phyloP scores from a whole-genome alignment of 164 flowering plant genomes.

The Sedum album region DNA sequence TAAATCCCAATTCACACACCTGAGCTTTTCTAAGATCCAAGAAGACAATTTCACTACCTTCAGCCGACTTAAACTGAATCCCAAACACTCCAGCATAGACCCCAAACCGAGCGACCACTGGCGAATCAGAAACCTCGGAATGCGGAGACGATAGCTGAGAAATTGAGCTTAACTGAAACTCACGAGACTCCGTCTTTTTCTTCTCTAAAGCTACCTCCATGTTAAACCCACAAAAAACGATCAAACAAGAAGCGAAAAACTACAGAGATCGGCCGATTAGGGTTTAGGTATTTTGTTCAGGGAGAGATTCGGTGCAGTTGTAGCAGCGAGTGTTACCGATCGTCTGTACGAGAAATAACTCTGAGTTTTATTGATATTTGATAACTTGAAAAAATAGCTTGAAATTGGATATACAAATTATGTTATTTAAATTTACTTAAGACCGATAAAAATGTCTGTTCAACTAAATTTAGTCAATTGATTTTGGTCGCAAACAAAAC shows the following conservation, averaged over 20 bases:
- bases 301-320: too few species aligned
- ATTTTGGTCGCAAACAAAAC: too few species aligned
- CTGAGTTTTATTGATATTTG: too few species aligned
- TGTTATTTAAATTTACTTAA: too few species aligned
- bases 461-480: too few species aligned
- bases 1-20: constrained; percentile 24
- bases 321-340: too few species aligned
- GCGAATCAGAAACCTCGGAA: constrained; percentile 19
- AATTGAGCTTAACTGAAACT: constrained; percentile 46
- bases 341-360: too few species aligned
- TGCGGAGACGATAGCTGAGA: constrained; percentile 34
- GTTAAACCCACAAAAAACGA: background rate
- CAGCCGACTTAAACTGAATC: constrained; percentile 36
- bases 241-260: background rate
- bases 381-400: too few species aligned
- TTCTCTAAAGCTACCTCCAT: constrained; percentile 15
- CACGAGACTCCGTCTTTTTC: constrained; percentile 22
- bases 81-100: constrained; percentile 28
- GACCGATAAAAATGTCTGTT: too few species aligned
- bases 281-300: background rate
- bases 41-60: constrained; percentile 22
- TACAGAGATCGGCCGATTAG: background rate
- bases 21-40: constrained; percentile 41
- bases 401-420: too few species aligned
- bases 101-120: constrained; percentile 43